Percentiles rank a stretch among this genome's conserved stretches.
Conservation (phyloP, 2,329 filamentous ascomycete genomes). For the Samsoniella hepiali region DNA sequence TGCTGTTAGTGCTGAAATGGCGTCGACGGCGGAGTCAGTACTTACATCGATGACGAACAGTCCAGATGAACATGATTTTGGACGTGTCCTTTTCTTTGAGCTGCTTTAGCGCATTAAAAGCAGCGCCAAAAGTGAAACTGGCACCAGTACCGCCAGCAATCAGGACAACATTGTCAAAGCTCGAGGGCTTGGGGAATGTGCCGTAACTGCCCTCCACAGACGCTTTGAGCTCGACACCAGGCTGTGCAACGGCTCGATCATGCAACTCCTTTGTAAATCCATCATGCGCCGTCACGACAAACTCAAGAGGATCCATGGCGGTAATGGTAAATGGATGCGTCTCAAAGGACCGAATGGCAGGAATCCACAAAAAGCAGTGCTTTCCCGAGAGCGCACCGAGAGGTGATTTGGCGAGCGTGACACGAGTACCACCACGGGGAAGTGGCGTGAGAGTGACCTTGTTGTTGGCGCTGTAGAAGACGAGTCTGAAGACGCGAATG, state of each 20-base stretch:
- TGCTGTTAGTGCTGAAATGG: conserved; percentile 5
- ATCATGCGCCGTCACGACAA: conserved; percentile 55
- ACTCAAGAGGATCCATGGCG: conserved; percentile 50
- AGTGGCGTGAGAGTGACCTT: conserved; percentile 51
- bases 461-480: conserved; percentile 48
- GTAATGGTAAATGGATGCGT: conserved; percentile 64
- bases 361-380: conserved; percentile 64
- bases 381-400: conserved; percentile 49
- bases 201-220: conserved; percentile 61
- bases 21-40: background rate
- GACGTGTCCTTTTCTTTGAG: conserved; percentile 23
- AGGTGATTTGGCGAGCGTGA: conserved; percentile 51
- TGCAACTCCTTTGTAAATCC: conserved; percentile 58
- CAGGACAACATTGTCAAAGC: conserved; percentile 55
- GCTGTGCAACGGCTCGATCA: conserved; percentile 46
- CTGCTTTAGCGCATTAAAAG: conserved; percentile 35
- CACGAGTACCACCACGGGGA: conserved; percentile 50
- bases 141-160: conserved; percentile 60
- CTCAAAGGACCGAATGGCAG: conserved; percentile 52
- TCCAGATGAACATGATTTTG: conserved; percentile 40
- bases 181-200: conserved; percentile 47
- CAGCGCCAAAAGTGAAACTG: conserved; percentile 49
- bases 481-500: conserved; percentile 43
- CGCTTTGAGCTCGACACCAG: conserved; percentile 45
- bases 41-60: conserved; percentile 37